Base-by-base conservation (phyloP, 768 basidiomycete species). In the Tricholoma flavovirens region DNA sequence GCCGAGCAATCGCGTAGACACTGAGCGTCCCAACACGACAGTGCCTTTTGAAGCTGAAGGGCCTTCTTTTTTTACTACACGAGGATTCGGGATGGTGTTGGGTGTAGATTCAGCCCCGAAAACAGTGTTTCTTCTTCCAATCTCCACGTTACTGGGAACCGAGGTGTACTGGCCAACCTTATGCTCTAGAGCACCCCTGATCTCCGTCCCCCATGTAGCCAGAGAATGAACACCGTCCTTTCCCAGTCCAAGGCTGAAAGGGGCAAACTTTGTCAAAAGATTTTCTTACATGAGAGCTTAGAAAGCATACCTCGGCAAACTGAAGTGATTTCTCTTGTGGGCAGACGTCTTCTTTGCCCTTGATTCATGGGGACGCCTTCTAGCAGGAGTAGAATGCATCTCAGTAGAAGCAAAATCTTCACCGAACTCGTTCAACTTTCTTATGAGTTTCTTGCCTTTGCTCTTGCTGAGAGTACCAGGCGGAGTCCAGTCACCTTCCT, bases 291-390 rank as follows among this genome's bases (percentile, higher is more conserved):
- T 8, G 17, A 40, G 38, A 22, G 42, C 22, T 56, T 11, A 4
- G 62, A 24, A 57, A 21, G 60, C 76, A 51, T 68, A 84, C 85
- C 85, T 87, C 1, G 86, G 83, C 55, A 88, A 71, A 71, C 86
- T 86, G 68, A 81, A 81, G 61, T 84, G 83, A 50, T 83, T 79
- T 62, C 76, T 78, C 68, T 80, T 84, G 69, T 85, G 84, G 43
- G 67, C 68, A 29, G 82, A 79, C 29, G 66, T 70, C 67, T 82
- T 85, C 65, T 73, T 72, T 51, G 53, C 66, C 54, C 66, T 68
- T 49, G 65, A 60, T 45, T 69, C 66, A 43, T 69, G 69, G 19
- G 62, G 54, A 14, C 65, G 63, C 26, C 61, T 64, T 51, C 72
- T 72, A 9, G 77, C 77, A n/a, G 86, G 84, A 3, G 85, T 87